Conservation (phyloP, 495 filamentous ascomycete genomes). For the Immersiella caudata region DNA sequence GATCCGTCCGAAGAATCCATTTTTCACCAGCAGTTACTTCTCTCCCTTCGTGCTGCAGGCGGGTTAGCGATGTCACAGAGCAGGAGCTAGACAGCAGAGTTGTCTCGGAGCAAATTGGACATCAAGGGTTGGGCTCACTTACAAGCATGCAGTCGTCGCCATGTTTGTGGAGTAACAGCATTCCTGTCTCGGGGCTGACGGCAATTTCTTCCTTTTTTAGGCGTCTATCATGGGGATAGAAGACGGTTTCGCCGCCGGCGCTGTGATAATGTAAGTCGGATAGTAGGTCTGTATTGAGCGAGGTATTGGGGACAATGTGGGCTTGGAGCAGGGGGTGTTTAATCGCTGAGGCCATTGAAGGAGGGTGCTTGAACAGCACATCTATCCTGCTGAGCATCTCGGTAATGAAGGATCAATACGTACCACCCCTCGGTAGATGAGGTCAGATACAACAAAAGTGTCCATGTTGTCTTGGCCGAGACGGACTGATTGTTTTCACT, state of each 20-base stretch:
- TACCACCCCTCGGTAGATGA: constrained; percentile 52
- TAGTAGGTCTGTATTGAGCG: too few species aligned
- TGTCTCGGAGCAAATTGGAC: neutral
- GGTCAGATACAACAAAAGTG: constrained; percentile 84
- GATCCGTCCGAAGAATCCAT: constrained; percentile 88
- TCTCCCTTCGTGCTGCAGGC: constrained; percentile 69
- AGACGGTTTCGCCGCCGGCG: constrained; percentile 84
- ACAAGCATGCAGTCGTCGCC: constrained; percentile 82
- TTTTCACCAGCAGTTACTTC: constrained; percentile 83
- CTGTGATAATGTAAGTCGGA: constrained; percentile 33
- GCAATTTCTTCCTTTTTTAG: constrained; percentile 62
- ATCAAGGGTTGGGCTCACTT: constrained; percentile 22
- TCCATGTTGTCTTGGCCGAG: constrained; percentile 87
- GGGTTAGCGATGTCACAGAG: neutral
- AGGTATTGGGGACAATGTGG: too few species aligned
- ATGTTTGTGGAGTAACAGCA: constrained; percentile 86
- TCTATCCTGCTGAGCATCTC: neutral
- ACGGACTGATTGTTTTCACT: constrained; percentile 25
- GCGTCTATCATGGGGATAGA: constrained; percentile 74
- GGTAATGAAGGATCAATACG: neutral
- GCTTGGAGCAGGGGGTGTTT: too few species aligned
- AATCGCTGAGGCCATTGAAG: too few species aligned
- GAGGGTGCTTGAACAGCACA: too few species aligned
- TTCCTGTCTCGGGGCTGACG: constrained; percentile 74
- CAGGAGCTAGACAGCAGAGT: neutral